Conservation (phyloP, 306 rosid genomes). For the Crotalaria pallida region DNA sequence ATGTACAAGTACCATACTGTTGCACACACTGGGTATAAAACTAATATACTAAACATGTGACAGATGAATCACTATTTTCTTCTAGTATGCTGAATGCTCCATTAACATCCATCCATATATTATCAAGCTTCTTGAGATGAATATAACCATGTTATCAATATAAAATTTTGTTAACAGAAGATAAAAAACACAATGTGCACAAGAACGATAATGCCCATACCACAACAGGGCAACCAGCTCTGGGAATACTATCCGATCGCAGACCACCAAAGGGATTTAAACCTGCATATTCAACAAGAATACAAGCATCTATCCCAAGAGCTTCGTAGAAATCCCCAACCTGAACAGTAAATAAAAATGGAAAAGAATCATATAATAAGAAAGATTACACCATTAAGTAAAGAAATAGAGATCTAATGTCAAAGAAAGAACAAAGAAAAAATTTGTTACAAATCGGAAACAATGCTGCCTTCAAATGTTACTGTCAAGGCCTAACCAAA, state of each 20-base stretch:
- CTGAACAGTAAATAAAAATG: constrained; percentile 33
- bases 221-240: constrained; percentile 97
- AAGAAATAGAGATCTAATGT: background rate
- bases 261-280: constrained; percentile 90
- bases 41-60: background rate
- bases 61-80: background rate
- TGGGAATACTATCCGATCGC: constrained; percentile 76
- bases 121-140: background rate
- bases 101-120: background rate
- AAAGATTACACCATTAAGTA: background rate
- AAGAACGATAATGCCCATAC: constrained; percentile 37
- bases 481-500: constrained; percentile 10
- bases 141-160: background rate
- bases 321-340: constrained; percentile 98
- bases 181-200: constrained; percentile 11
- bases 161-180: background rate
- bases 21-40: background rate
- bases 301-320: constrained; percentile 81
- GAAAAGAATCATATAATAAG: background rate
- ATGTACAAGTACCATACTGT: background rate
- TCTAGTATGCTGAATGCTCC: background rate
- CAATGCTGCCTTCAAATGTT: background rate
- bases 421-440: background rate
- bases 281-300: constrained; percentile 91
- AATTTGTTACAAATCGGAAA: background rate